Percentiles rank a stretch among this genome's conserved stretches.
These are phyloP conservation scores for Phytophthora pinifolia DNA, from an alignment of 352 stramenopile genomes.

Conservation along the genomic window DNA sequence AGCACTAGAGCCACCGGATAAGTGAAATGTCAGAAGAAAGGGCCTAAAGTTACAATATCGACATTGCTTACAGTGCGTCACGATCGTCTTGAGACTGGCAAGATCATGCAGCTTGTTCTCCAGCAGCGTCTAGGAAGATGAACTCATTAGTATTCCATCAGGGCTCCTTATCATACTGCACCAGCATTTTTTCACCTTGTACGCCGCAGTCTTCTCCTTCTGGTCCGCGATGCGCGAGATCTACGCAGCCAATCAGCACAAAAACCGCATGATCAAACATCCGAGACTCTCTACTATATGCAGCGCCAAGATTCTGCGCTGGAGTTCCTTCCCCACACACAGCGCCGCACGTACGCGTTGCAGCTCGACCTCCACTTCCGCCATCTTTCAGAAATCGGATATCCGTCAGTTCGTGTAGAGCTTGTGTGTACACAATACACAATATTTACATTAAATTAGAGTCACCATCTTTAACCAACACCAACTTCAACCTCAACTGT, in stretches of 20 bases:
- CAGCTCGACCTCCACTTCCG: slow-evolving; percentile 41
- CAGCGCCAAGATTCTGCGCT: neutral
- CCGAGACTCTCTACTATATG: neutral
- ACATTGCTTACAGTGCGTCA: slow-evolving; percentile 53
- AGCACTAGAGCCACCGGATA: slow-evolving; percentile 43
- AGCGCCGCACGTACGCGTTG: slow-evolving; percentile 41
- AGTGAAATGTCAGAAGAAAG: neutral
- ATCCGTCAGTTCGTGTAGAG: no score
- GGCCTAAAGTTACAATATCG: slow-evolving; percentile 6
- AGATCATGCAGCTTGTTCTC: slow-evolving; percentile 49
- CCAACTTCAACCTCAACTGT: no score
- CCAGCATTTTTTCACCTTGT: slow-evolving; percentile 51
- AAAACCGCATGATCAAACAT: neutral
- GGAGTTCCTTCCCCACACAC: neutral
- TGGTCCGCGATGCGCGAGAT: slow-evolving; percentile 69
- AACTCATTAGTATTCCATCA: neutral
- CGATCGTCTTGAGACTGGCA: slow-evolving; percentile 52
- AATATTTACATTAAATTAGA: no score
- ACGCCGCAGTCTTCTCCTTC: slow-evolving; percentile 72
- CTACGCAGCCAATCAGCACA: slow-evolving; percentile 26
- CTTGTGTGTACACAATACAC: no score
- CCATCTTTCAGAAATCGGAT: slow-evolving; percentile 15
- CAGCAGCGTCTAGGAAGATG: slow-evolving; percentile 41
- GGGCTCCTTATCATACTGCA: neutral
- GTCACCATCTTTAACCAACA: no score